Percentiles rank a stretch among this genome's conserved stretches.
Evolutionary conservation across 164 flowering plant genomes (phyloP).

Genomic region (Macadamia tetraphylla): DNA sequence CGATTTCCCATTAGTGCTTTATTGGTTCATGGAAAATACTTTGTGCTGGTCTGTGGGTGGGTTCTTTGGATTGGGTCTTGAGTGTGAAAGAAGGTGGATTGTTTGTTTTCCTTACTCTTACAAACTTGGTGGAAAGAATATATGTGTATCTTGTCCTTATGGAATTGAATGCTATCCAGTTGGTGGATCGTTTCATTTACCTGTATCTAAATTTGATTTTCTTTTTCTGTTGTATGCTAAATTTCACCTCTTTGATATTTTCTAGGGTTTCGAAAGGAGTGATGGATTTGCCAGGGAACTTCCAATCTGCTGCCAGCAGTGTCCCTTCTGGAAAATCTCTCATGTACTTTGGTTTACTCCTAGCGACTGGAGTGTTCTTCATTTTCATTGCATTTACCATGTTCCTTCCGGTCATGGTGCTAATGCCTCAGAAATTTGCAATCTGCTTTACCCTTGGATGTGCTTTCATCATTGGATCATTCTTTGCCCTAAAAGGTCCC

Average conservation of each 20-base stretch:
- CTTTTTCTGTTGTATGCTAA: background rate
- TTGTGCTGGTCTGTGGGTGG: no score
- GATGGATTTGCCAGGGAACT: background rate
- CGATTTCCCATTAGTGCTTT: no score
- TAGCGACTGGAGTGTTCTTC: constrained; percentile 85
- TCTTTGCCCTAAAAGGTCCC: constrained; percentile 90
- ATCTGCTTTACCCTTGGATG: constrained; percentile 93
- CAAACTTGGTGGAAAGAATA: background rate
- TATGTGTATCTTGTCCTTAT: no score
- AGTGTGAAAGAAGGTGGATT: no score
- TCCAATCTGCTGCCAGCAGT: background rate
- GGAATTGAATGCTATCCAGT: background rate
- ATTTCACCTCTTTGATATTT: background rate
- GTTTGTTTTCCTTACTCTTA: no score
- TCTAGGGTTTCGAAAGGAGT: background rate
- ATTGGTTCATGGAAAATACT: no score
- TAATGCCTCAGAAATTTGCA: constrained; percentile 97
- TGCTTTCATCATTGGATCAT: constrained; percentile 72
- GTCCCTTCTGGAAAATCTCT: background rate
- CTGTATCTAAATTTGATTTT: background rate
- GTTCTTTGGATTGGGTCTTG: no score
- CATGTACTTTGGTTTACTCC: constrained; percentile 85
- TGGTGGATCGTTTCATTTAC: background rate
- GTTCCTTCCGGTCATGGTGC: constrained; percentile 95
- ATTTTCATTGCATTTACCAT: constrained; percentile 91